Evolutionary conservation across 192 early-diverging fungal species (phyloP).

Genomic region (Linderina pennispora): DNA sequence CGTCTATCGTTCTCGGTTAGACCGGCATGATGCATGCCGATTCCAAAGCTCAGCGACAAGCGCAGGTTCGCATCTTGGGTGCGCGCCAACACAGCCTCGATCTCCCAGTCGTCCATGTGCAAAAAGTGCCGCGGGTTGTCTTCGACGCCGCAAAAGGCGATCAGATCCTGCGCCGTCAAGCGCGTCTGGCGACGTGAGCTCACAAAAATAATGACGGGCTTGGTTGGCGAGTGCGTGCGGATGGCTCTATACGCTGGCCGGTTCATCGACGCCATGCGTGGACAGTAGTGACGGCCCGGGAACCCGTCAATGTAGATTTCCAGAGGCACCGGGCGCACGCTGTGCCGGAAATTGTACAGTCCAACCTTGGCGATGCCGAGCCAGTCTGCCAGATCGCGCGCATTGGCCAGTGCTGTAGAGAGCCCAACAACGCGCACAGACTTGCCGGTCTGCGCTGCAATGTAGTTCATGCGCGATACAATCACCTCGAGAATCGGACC

Average conservation of each 20-base stretch:
- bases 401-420: constrained; percentile 95
- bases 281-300: constrained; percentile 94
- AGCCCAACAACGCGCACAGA: constrained; percentile 90
- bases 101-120: constrained; percentile 71
- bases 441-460: constrained; percentile 67
- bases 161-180: constrained; percentile 93
- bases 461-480: constrained; percentile 97
- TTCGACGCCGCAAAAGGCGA: constrained; percentile 86
- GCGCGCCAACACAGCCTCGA: constrained; percentile 63
- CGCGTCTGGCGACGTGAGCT: constrained; percentile 96
- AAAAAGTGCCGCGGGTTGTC: constrained; percentile 89
- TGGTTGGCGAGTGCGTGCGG: constrained; percentile 83
- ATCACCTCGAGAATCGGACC: constrained; percentile 98
- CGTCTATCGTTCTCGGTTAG: constrained; percentile 80
- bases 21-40: constrained; percentile 97
- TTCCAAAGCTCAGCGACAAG: constrained; percentile 84
- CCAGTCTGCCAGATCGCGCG: constrained; percentile 95
- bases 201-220: constrained; percentile 98
- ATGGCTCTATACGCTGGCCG: constrained; percentile 94
- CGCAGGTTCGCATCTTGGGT: constrained; percentile 78
- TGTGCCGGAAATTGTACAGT: constrained; percentile 95
- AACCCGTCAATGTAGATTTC: constrained; percentile 98
- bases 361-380: constrained; percentile 80
- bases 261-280: constrained; percentile 99
- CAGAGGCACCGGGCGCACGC: constrained; percentile 94